Percentiles rank a stretch among this genome's conserved stretches.
phyloP scores from a whole-genome alignment of 495 filamentous ascomycete genomes.

The Penicillium alfredii region DNA sequence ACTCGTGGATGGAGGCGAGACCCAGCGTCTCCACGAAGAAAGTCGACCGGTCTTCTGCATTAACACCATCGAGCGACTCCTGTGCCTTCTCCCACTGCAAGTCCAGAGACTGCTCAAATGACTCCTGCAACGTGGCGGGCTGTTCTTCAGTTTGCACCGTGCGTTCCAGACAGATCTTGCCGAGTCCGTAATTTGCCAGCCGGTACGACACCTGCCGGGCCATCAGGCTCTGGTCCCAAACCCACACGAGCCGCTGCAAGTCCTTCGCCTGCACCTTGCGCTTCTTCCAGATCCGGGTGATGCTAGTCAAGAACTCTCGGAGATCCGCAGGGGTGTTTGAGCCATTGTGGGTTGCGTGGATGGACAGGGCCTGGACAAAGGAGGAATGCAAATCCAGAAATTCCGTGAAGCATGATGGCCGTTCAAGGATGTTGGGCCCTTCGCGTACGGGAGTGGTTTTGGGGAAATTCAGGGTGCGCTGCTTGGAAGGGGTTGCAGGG shows the following conservation, averaged over 20 bases:
- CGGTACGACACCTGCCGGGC: constrained; percentile 23
- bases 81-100: constrained; percentile 35
- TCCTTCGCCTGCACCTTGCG: constrained; percentile 41
- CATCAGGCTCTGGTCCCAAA: constrained; percentile 30
- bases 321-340: constrained; percentile 33
- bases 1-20: constrained; percentile 35
- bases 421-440: constrained; percentile 17
- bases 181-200: constrained; percentile 41
- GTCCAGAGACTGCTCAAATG: constrained; percentile 35
- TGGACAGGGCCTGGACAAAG: constrained; percentile 35
- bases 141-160: constrained; percentile 22
- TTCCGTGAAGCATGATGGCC: constrained; percentile 29
- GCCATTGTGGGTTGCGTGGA: constrained; percentile 41
- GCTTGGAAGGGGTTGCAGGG: constrained; percentile 30
- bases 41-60: constrained; percentile 19
- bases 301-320: constrained; percentile 34
- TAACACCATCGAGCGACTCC: constrained; percentile 22
- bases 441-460: constrained; percentile 5
- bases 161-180: constrained; percentile 32
- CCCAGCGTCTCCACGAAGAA: constrained; percentile 30
- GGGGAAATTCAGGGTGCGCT: constrained; percentile 22
- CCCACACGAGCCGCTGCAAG: constrained; percentile 39
- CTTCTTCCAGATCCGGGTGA: constrained; percentile 43
- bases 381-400: constrained; percentile 34
- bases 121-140: constrained; percentile 25